A percentile compares a stretch with the other conserved stretches of the same genome.
phyloP scores from a whole-genome alignment of 2,329 filamentous ascomycete genomes.

The Fusarium tupiense region DNA sequence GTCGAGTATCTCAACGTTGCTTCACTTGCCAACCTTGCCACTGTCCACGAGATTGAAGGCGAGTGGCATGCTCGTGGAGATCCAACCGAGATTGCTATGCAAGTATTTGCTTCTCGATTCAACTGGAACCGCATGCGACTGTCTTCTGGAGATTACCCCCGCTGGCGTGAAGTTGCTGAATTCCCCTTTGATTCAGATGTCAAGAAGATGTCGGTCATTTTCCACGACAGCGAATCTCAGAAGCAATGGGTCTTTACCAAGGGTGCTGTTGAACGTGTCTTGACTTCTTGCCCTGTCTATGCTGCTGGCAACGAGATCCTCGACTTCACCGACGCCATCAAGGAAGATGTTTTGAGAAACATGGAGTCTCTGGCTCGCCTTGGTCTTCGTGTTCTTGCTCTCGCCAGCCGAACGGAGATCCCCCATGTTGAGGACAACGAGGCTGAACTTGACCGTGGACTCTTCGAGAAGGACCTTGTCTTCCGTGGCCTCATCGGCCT shows the following conservation, averaged over 20 bases:
- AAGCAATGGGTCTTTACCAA: slow-evolving; percentile 67
- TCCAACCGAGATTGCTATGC: slow-evolving; percentile 75
- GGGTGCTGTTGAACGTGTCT: slow-evolving; percentile 75
- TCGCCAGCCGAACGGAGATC: slow-evolving; percentile 65
- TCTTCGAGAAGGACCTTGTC: slow-evolving; percentile 68
- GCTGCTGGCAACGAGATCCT: slow-evolving; percentile 55
- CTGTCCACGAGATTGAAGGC: slow-evolving; percentile 63
- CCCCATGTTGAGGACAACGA: slow-evolving; percentile 47
- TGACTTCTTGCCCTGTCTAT: slow-evolving; percentile 68
- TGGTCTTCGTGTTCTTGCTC: slow-evolving; percentile 74
- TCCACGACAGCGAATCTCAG: slow-evolving; percentile 54
- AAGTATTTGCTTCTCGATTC: slow-evolving; percentile 77
- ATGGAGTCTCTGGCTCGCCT: slow-evolving; percentile 74
- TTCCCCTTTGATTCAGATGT: slow-evolving; percentile 79
- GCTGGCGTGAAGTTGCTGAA: slow-evolving; percentile 70
- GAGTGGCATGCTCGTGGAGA: slow-evolving; percentile 73
- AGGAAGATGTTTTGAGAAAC: slow-evolving; percentile 68
- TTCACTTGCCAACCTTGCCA: slow-evolving; percentile 72
- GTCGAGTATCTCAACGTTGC: slow-evolving; percentile 69
- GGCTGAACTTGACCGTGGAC: slow-evolving; percentile 59
- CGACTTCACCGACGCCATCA: slow-evolving; percentile 62
- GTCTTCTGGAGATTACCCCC: slow-evolving; percentile 58
- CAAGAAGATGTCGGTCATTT: slow-evolving; percentile 81
- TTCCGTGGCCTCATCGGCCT: slow-evolving; percentile 77
- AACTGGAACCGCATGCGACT: slow-evolving; percentile 66